Evolutionary conservation across 257 asterid genomes (phyloP).

Genomic region (Nyctanthes arbortristis): DNA sequence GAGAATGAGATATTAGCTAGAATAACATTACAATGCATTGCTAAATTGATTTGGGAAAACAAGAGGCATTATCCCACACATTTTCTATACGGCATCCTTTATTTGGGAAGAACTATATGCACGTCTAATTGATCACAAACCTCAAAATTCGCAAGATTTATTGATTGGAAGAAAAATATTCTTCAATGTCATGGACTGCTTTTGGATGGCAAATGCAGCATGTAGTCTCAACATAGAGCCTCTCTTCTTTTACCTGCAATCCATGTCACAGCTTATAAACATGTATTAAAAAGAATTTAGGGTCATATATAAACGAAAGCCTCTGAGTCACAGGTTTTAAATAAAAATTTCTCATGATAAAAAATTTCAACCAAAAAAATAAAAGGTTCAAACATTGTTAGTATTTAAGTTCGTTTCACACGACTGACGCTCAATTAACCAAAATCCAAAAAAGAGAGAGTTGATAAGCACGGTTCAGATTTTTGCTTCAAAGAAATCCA

Average conservation of each 20-base stretch:
- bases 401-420: slow-evolving; percentile 17
- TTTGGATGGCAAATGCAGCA: neutral
- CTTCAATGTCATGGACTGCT: neutral
- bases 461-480: slow-evolving; percentile 4
- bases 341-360: neutral
- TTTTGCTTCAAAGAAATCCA: neutral
- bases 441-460: slow-evolving; percentile 14
- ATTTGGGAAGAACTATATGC: neutral
- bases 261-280: neutral
- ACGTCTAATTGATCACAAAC: too few species aligned
- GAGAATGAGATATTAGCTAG: neutral
- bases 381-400: slow-evolving; percentile 14
- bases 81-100: neutral
- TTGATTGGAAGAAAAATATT: neutral
- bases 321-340: neutral
- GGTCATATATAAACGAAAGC: neutral
- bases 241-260: slow-evolving; percentile 18
- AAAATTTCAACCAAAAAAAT: neutral
- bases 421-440: slow-evolving; percentile 5
- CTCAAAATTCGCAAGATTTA: neutral
- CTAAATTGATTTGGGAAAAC: neutral
- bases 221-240: neutral
- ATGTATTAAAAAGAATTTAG: neutral
- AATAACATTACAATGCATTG: neutral
- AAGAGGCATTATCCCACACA: neutral